Evolutionary conservation across 352 stramenopile genomes (phyloP).

Genomic region (Peronospora destructor): DNA sequence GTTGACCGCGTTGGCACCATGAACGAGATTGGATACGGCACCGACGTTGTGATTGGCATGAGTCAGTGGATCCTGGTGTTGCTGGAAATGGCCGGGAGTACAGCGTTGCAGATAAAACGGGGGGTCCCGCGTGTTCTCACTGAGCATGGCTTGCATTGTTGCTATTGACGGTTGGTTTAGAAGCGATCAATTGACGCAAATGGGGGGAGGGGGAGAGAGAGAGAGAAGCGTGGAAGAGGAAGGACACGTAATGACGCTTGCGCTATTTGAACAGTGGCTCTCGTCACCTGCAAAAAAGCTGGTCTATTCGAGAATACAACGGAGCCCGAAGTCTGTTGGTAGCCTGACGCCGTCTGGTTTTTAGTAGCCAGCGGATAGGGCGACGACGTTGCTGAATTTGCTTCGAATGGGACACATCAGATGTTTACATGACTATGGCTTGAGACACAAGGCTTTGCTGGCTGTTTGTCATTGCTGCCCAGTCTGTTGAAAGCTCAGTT

Average conservation of each 20-base stretch:
- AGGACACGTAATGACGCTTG: constrained; percentile 15
- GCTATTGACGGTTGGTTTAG: constrained; percentile 7
- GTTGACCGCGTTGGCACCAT: constrained; percentile 19
- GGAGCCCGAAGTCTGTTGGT: constrained; percentile 7
- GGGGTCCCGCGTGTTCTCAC: constrained; percentile 20
- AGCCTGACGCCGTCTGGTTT: background rate
- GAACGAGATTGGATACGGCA: constrained; percentile 26
- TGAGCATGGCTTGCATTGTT: constrained; percentile 37
- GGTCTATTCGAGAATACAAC: constrained; percentile 32
- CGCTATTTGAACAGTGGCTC: constrained; percentile 30
- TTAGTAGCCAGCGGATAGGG: background rate
- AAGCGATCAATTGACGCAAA: background rate
- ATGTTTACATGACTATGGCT: constrained; percentile 29
- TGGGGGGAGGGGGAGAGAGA: background rate
- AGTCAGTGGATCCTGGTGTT: constrained; percentile 9
- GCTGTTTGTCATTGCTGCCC: constrained; percentile 27
- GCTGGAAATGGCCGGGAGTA: constrained; percentile 6
- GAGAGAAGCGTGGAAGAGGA: constrained; percentile 2
- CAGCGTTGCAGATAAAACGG: constrained; percentile 36
- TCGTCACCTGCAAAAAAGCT: constrained; percentile 17
- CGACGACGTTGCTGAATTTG: constrained; percentile 15
- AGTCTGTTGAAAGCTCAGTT: constrained; percentile 6
- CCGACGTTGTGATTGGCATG: constrained; percentile 26
- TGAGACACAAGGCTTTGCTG: constrained; percentile 10
- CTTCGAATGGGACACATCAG: constrained; percentile 26